Percentiles rank a stretch among this genome's conserved stretches.
These are phyloP conservation scores for Malassezia japonica DNA, from an alignment of 1,284 basidiomycete genomes.

Conservation along the genomic window DNA sequence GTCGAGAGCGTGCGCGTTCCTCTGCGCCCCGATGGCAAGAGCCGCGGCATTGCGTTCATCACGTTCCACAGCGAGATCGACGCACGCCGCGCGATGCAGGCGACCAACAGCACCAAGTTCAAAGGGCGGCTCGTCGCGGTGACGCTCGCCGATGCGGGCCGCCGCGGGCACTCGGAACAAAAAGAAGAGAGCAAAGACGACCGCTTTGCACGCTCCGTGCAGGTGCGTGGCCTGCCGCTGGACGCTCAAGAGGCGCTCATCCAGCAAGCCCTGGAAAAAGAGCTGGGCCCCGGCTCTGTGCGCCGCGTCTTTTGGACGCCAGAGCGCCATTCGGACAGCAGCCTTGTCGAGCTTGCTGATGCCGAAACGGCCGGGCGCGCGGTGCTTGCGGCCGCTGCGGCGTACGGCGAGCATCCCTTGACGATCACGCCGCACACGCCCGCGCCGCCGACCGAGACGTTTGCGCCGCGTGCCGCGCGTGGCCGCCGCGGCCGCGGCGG, in stretches of 20 bases:
- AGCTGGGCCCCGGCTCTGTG: constrained; percentile 24
- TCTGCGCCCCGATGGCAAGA: constrained; percentile 60
- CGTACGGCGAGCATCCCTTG: constrained; percentile 8
- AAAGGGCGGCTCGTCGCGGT: constrained; percentile 34
- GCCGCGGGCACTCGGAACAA: background rate
- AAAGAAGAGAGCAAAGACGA: background rate
- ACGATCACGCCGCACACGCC: background rate
- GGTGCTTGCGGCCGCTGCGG: constrained; percentile 13
- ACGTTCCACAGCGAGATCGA: constrained; percentile 60
- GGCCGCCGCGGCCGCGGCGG: constrained; percentile 14
- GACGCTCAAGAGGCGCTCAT: constrained; percentile 46
- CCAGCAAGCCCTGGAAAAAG: constrained; percentile 39
- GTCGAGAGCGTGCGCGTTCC: constrained; percentile 72
- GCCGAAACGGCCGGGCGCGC: constrained; percentile 25
- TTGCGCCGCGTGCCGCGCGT: constrained; percentile 12
- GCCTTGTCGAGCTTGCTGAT: constrained; percentile 27
- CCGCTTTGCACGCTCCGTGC: constrained; percentile 20
- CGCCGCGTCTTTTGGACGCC: constrained; percentile 30
- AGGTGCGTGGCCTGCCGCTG: constrained; percentile 26
- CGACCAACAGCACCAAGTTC: constrained; percentile 31
- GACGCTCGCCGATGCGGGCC: constrained; percentile 21
- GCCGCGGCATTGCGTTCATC: constrained; percentile 83
- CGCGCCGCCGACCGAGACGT: background rate
- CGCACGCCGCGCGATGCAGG: constrained; percentile 36
- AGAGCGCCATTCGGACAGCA: constrained; percentile 13